These are phyloP conservation scores for Gracilariopsis chorda DNA, from an alignment of 23 red algal genomes.

Conservation along the genomic window DNA sequence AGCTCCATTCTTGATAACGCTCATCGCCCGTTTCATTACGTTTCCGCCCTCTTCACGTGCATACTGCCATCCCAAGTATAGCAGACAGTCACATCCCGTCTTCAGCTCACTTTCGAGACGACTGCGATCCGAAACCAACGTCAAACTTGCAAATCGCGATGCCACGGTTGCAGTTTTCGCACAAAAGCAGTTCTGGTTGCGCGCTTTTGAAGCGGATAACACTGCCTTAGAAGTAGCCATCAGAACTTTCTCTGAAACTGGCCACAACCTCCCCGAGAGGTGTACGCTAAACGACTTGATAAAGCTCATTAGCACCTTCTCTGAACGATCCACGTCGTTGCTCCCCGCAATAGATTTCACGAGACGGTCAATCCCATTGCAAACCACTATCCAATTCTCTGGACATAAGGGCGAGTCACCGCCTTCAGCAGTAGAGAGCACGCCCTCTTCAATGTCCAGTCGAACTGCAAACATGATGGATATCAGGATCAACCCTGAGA, in stretches of 20 bases:
- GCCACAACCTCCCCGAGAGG: neutral
- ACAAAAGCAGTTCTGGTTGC: constrained; percentile 21
- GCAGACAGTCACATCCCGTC: constrained; percentile 26
- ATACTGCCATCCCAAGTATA: constrained; percentile 32
- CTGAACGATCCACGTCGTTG: neutral
- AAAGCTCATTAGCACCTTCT: neutral
- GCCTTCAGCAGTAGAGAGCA: neutral
- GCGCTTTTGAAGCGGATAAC: neutral
- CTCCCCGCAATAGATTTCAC: neutral
- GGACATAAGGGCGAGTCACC: neutral
- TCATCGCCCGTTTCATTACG: constrained; percentile 44
- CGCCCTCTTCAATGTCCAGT: neutral
- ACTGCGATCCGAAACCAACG: neutral
- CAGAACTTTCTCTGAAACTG: constrained; percentile 18
- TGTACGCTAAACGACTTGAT: neutral
- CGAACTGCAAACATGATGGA: neutral
- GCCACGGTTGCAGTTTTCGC: neutral
- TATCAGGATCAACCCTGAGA: neutral
- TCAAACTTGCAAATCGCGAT: neutral
- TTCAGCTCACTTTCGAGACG: neutral
- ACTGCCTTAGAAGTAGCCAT: constrained; percentile 10
- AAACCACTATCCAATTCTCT: constrained; percentile 31
- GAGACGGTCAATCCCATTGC: neutral
- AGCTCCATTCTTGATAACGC: constrained; percentile 9
- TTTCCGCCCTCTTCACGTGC: constrained; percentile 17